Base-by-base conservation (phyloP, 352 stramenopile species). In the Globisporangium mamillatum region DNA sequence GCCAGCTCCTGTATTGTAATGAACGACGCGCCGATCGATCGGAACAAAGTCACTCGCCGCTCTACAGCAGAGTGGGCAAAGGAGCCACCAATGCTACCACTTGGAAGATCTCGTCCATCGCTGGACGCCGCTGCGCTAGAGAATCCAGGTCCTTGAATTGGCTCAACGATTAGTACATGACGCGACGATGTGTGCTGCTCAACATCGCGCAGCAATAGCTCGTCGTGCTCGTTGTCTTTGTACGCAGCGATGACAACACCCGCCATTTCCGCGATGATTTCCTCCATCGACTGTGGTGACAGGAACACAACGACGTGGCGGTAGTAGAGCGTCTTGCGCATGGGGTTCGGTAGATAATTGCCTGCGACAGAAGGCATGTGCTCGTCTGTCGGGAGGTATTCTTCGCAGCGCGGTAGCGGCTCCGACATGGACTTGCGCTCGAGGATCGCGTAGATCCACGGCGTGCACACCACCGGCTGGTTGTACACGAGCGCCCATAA, bases 401-500 rank as follows among this genome's bases (percentile, higher is more conserved):
- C 74, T 53, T 95, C 89, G 62, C 84, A 96, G 16, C 82, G 76
- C 25, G 89, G 89, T 44, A 96, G 67, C 14, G 84, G 77, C 59
- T 93, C 84, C 1, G 89, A 84, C 44, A 96, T 69, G 52, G 78
- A 92, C 61, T 87, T 84, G 58, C 89, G 89, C 18, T 80, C 80
- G 25, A 91, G 71, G 53, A 96, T 86, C 18, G 84, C 87, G 52
- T 90, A 89, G 41, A 96, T 80, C 89, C 89, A 96, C 12, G 81
- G 74, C 36, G 86, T 92, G 55, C 76, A 89, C 57, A 96, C 89
- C 59, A 96, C 85, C 0, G 84, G 88, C 56, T 95, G 89, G 55
- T 89, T 93, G 70, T 90, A 89, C 63, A 95, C 87, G 18, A 96
- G 77, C 10, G 89, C 85, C 89, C 89, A 96, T 10, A 96, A 77